A percentile compares a stretch with the other conserved stretches of the same genome.
Conservation (phyloP, 202 grass and related monocot genomes). For the Digitaria exilis region DNA sequence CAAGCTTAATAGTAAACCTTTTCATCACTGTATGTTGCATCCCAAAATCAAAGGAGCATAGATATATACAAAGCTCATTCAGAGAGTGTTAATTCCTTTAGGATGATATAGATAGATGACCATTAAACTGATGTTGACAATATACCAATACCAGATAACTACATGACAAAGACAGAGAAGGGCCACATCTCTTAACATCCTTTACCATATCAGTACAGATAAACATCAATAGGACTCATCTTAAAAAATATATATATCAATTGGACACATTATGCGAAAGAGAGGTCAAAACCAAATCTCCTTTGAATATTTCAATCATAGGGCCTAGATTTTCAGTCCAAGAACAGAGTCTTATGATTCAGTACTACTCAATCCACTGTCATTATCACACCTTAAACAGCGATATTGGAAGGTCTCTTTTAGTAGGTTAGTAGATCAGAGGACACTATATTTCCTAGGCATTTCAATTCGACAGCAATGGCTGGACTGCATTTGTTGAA, state of each 20-base stretch:
- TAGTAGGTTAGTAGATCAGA: constrained; percentile 14
- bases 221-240: constrained; percentile 6
- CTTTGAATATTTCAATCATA: not conserved
- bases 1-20: not conserved
- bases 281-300: constrained; percentile 6
- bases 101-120: not conserved
- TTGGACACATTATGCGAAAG: not conserved
- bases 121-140: not conserved
- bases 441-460: constrained; percentile 22
- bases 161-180: not conserved
- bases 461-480: constrained; percentile 13
- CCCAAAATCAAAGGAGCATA: not conserved
- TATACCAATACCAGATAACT: not conserved
- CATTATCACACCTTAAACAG: not conserved
- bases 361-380: constrained; percentile 2
- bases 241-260: no score
- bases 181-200: not conserved
- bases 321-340: not conserved
- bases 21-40: not conserved
- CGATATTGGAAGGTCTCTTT: not conserved
- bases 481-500: constrained; percentile 17
- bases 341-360: constrained; percentile 11
- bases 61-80: not conserved
- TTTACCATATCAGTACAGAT: not conserved
- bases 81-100: not conserved